Base-by-base conservation (phyloP, 2,329 filamentous ascomycete genomes). In the Colletotrichum agaves region DNA sequence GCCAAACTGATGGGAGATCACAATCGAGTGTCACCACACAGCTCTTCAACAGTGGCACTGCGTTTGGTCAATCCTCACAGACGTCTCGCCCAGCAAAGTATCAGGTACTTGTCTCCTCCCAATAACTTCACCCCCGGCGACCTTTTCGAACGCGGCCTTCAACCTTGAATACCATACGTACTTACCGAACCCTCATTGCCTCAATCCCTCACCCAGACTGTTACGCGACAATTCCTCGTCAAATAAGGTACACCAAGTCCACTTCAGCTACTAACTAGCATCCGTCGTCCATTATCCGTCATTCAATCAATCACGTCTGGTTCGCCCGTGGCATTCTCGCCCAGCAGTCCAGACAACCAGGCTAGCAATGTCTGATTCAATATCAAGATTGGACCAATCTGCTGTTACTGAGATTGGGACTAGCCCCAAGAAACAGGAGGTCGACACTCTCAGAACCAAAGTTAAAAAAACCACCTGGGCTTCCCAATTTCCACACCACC, bases 101-200 rank as follows among this genome's bases (percentile, higher is more conserved):
- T 47, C 47, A 2, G 61, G 15, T 55, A 68, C 65, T 55, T 60
- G 19, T 31, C 21, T 39, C 44, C 31, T 31, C 53, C 19, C 64
- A 44, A 67, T 52, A 63, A 55, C 63, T 19, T 8, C 12, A 35
- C 57, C 62, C 27, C 44, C 19, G 4, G 27, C 6, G 27, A 27
- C 44, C 39, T 31, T 17, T 13, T 39, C 21, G 57, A 46, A 39
- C 37, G 53, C 61, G 35, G 19, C 35, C 44, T 63, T 63, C 44
- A 50, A 58, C 31, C 37, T 67, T 52, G 44, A 67, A 67, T 59
- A 23, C 64, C 52, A 67, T 64, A 52, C 52, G 37, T 37, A 33
- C 55, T 58, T 47, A 58, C 41, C 39, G 55, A 19, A 37, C 49
- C 50, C 43, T 31, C 39, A 55, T 27, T 27, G 12, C 46, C 27